Evolutionary conservation across 148 eudicot species (phyloP).

Genomic region (Mesembryanthemum crystallinum): DNA sequence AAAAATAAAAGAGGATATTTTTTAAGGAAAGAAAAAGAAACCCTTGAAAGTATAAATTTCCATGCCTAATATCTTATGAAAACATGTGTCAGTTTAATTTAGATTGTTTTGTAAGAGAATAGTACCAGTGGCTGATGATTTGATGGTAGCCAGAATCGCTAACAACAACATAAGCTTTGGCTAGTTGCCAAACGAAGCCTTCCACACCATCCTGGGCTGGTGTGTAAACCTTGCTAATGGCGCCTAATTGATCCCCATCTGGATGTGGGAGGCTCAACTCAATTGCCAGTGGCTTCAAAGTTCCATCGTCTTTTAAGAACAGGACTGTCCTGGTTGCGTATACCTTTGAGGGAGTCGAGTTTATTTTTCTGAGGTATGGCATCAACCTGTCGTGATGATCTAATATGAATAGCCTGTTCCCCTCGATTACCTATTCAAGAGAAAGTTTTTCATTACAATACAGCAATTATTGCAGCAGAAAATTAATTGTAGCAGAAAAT

Average conservation of each 20-base stretch:
- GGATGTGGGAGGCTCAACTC: conserved; percentile 72
- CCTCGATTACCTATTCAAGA: conserved; percentile 44
- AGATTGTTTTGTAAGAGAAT: not conserved
- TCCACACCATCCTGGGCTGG: conserved; percentile 62
- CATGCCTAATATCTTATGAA: not conserved
- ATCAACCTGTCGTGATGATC: conserved; percentile 70
- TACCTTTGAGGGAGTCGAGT: conserved; percentile 48
- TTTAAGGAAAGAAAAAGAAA: too few species aligned
- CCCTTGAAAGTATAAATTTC: too few species aligned
- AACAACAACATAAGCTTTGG: conserved; percentile 82
- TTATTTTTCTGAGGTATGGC: conserved; percentile 65
- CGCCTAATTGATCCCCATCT: conserved; percentile 49
- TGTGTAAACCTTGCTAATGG: conserved; percentile 50
- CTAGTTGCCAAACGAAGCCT: conserved; percentile 68
- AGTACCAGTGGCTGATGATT: conserved; percentile 82
- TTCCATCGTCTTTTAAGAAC: conserved; percentile 62
- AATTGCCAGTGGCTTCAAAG: conserved; percentile 67
- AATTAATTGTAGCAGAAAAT: not conserved
- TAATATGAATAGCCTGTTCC: conserved; percentile 57
- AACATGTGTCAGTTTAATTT: not conserved
- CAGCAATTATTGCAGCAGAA: not conserved
- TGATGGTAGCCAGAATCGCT: conserved; percentile 81
- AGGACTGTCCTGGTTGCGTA: conserved; percentile 78
- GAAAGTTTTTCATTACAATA: not conserved
- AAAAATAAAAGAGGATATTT: not conserved